phyloP scores from a whole-genome alignment of 1,139 yeast genomes.

The Yamadazyma membranifaciens region DNA sequence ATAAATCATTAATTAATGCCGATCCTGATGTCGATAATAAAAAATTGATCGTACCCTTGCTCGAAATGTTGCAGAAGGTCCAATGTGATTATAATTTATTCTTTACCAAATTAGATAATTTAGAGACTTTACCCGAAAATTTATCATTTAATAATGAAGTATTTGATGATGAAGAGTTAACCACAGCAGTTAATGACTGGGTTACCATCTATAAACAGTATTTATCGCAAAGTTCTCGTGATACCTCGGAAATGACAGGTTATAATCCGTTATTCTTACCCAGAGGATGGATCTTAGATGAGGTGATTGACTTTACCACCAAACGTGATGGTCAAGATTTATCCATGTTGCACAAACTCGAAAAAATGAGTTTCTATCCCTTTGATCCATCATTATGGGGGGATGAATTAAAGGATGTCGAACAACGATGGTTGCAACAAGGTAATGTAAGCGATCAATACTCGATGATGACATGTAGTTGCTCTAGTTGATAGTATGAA shows the following conservation, averaged over 20 bases:
- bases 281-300: slow-evolving; percentile 82
- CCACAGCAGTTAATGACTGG: slow-evolving; percentile 36
- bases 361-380: slow-evolving; percentile 64
- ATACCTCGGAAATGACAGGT: slow-evolving; percentile 38
- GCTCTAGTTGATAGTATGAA: slow-evolving; percentile 46
- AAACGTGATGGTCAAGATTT: slow-evolving; percentile 37
- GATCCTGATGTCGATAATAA: slow-evolving; percentile 38
- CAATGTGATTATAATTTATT: slow-evolving; percentile 80
- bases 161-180: slow-evolving; percentile 32
- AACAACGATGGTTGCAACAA: slow-evolving; percentile 51
- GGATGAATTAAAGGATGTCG: slow-evolving; percentile 53
- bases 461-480: slow-evolving; percentile 64
- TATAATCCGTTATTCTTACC: slow-evolving; percentile 82
- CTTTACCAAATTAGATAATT: slow-evolving; percentile 34
- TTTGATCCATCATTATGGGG: slow-evolving; percentile 65
- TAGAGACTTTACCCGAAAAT: slow-evolving; percentile 3
- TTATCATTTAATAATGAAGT: slow-evolving; percentile 21
- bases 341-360: slow-evolving; percentile 48
- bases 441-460: slow-evolving; percentile 44
- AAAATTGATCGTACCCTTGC: slow-evolving; percentile 57
- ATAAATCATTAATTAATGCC: slow-evolving; percentile 35
- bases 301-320: slow-evolving; percentile 59
- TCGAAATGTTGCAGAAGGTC: slow-evolving; percentile 59
- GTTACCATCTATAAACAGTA: slow-evolving; percentile 36
- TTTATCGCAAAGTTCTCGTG: slow-evolving; percentile 27